Base-by-base conservation (phyloP, 495 filamentous ascomycete genomes). In the Neurospora sublineolata region DNA sequence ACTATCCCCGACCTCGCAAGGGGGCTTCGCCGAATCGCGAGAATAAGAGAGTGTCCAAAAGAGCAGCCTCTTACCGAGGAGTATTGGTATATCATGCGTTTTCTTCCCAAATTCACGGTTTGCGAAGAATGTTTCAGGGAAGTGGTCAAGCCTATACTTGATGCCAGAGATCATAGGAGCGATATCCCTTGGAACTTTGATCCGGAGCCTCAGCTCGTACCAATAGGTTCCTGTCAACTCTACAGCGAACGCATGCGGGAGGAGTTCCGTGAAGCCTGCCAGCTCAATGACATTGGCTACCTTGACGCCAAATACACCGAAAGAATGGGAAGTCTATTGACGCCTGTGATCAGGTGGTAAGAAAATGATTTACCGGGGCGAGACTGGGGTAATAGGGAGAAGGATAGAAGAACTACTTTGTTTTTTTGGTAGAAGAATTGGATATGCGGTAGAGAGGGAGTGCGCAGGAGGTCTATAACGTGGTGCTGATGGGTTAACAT, bases 241-340 rank as follows among this genome's bases (percentile, higher is more conserved):
- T 94, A 92, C 73, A 91, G 89, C n/a, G 80, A 84, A 11, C 86
- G 89, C n/a, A 94, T 94, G 89, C 84, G 91, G 46, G 80, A 83
- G 1, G 83, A 89, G 10, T 93, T 93, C 77, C 75, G 78, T 20
- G 83, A 86, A 23, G 89, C 90, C 3, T 86, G 89, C 68, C 74
- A 81, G 70, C 84, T 84, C 20, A 83, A 87, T 60, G 91, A 94
- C 74, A 80, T 87, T 42, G 75, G 77, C 9, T 84, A 82, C 70
- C 77, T 92, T 68, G 84, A 87, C 72, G 73, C 76, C 60, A 83
- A 84, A 71, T 80, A 88, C 44, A 76, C 77, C 27, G 83, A 86
- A 70, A 83, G 85, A 23, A 75, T 80, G 52, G 52, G 52, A 27
- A 64, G 23, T 64, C 1, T 36, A 4, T 12, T 64, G 27, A 4